Base-by-base conservation (phyloP, 805 yeast species). In the Maudiozyma barnettii region DNA sequence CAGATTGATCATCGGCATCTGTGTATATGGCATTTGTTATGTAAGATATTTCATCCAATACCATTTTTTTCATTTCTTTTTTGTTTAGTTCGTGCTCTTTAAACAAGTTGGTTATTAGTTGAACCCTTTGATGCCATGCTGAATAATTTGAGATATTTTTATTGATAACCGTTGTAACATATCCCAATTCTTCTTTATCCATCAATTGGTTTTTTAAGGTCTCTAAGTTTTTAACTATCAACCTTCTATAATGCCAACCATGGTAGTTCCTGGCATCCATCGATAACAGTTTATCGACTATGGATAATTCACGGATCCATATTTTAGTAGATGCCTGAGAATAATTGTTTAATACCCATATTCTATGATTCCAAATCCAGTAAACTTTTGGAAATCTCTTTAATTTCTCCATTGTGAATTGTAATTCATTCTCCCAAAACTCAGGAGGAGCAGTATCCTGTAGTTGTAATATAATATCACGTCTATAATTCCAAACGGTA, bases 291-390 rank as follows among this genome's bases (percentile, higher is more conserved):
- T 79, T 79, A 49, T 76, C 77, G 1, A 87, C 90, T 8, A 89
- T 72, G 1, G 65, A 71, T 56, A 93, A 65, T 62, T 93, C 99
- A 30, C 58, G 61, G n/a, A 69, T 62, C 93, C 95, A 88, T 46
- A 81, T 67, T n/a, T 46, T 45, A 3, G 48, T 44, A 2, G 60
- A 52, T 10, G 82, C 77, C 0, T 59, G 55, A 1, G 74, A 71
- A 31, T 77, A 76, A 18, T 70, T 60, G 33, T 76, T 73, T 37
- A 91, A 65, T 40, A 84, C 75, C 98, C 99, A 93, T 10, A 76
- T 67, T 35, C 99, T 72, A 61, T 93, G 97, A 55, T 82, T 84
- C 97, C 98, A 93, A 12, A 93, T 81, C 96, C 98, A 93, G 60
- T 93, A 93, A 38, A 90, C 87, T 62, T 93, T 93, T 1, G 99